These are phyloP conservation scores for Saccharum officinarum DNA, from an alignment of 176 grass and related monocot genomes.

Conservation along the genomic window DNA sequence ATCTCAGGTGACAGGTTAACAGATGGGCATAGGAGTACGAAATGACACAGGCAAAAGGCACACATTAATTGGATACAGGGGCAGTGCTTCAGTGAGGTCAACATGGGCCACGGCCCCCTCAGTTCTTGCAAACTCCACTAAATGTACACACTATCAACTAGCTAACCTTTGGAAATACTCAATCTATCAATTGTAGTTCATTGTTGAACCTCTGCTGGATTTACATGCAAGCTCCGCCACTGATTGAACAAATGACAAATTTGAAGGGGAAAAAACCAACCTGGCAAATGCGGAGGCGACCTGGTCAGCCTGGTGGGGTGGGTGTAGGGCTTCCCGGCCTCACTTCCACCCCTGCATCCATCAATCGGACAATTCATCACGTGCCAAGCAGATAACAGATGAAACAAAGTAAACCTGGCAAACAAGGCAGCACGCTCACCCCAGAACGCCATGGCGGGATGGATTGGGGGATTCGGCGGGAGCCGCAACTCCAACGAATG, in stretches of 20 bases:
- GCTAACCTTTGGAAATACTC: neutral
- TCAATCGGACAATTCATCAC: neutral
- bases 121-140: neutral
- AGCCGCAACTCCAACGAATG: neutral
- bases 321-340: constrained; percentile 76
- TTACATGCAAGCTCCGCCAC: neutral
- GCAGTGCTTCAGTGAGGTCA: neutral
- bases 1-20: neutral
- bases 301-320: constrained; percentile 65
- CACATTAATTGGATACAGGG: neutral
- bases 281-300: constrained; percentile 82
- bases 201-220: neutral
- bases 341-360: constrained; percentile 75
- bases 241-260: neutral
- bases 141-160: neutral
- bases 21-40: neutral
- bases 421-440: neutral
- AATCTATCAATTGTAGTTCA: neutral
- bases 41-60: neutral
- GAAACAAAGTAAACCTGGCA: neutral
- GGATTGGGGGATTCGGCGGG: neutral
- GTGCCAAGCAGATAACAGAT: neutral
- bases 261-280: constrained; percentile 8
- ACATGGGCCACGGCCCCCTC: too few relatives aligned
- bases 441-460: constrained; percentile 20